These are phyloP conservation scores for Alliaria petiolata DNA, from an alignment of 345 rosid species.

Conservation along the genomic window DNA sequence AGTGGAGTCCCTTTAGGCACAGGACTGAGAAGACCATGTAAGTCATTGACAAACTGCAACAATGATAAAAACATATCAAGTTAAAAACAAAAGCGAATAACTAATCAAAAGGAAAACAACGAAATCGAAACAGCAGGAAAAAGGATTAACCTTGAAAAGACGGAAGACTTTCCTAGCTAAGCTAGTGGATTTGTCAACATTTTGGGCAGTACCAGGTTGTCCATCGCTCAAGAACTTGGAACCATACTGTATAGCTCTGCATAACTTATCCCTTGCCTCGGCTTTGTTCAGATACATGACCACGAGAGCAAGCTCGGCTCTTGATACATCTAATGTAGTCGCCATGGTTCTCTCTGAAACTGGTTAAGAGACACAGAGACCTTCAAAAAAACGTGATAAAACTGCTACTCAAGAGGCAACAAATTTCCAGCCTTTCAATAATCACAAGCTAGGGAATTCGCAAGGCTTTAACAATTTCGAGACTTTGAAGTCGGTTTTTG, in stretches of 20 bases:
- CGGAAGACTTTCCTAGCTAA: constrained; percentile 98
- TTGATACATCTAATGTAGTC: constrained; percentile 72
- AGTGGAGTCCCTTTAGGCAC: constrained; percentile 93
- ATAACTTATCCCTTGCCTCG: constrained; percentile 97
- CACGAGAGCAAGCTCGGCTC: constrained; percentile 85
- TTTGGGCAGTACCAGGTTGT: constrained; percentile 91
- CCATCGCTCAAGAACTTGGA: constrained; percentile 87
- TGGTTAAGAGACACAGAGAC: background rate
- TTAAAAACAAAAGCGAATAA: background rate
- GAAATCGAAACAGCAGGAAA: background rate
- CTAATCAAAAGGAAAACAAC: background rate
- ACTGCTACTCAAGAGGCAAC: background rate
- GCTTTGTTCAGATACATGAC: constrained; percentile 96
- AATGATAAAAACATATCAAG: too few relatives aligned
- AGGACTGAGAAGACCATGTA: constrained; percentile 88
- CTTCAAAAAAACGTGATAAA: background rate
- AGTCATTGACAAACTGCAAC: constrained; percentile 87
- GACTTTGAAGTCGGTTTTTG: background rate
- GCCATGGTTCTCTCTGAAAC: constrained; percentile 42
- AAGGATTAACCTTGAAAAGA: constrained; percentile 72
- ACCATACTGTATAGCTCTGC: constrained; percentile 99
- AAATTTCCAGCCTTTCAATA: background rate
- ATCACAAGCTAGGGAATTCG: too few relatives aligned
- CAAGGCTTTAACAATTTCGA: background rate
- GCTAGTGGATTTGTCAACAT: constrained; percentile 89